phyloP scores from a whole-genome alignment of 495 filamentous ascomycete genomes.

The Xylaria flabelliformis region DNA sequence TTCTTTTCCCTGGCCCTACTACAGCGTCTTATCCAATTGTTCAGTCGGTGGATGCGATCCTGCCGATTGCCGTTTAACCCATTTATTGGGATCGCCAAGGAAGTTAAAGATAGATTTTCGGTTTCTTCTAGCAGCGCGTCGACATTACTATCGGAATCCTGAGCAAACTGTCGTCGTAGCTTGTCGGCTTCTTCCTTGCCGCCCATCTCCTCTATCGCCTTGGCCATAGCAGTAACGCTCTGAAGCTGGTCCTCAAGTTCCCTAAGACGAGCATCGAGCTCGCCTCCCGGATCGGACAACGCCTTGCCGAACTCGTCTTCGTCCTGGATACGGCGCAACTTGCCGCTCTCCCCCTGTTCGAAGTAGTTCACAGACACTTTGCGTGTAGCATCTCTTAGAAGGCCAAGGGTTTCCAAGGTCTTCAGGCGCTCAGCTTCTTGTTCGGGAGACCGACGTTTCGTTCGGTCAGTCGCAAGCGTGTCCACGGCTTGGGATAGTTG shows the following conservation, averaged over 20 bases:
- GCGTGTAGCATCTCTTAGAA: slow-evolving; percentile 20
- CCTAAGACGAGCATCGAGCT: slow-evolving; percentile 53
- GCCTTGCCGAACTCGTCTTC: slow-evolving; percentile 43
- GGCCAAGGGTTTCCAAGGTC: slow-evolving; percentile 33
- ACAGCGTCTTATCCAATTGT: slow-evolving; percentile 37
- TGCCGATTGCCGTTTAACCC: slow-evolving; percentile 23
- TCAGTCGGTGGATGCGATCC: slow-evolving; percentile 28
- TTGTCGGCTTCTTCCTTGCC: slow-evolving; percentile 47
- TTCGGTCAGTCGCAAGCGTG: slow-evolving; percentile 22
- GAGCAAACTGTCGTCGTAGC: slow-evolving; percentile 46
- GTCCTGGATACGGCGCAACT: slow-evolving; percentile 40
- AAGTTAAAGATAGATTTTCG: slow-evolving; percentile 27
- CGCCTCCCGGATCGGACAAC: slow-evolving; percentile 47
- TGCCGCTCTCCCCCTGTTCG: slow-evolving; percentile 52
- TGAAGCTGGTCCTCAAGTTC: slow-evolving; percentile 63
- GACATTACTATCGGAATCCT: slow-evolving; percentile 41
- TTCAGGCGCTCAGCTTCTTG: slow-evolving; percentile 38
- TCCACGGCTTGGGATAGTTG: slow-evolving; percentile 34
- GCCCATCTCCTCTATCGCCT: slow-evolving; percentile 46
- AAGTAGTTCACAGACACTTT: slow-evolving; percentile 48
- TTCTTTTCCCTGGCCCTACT: slow-evolving; percentile 19
- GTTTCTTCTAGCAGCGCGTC: slow-evolving; percentile 37
- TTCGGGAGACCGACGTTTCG: slow-evolving; percentile 30
- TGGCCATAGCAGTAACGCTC: slow-evolving; percentile 43
- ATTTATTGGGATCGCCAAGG: slow-evolving; percentile 16